Conservation (phyloP, 2,329 filamentous ascomycete species). For the Aspergillus cejpii region DNA sequence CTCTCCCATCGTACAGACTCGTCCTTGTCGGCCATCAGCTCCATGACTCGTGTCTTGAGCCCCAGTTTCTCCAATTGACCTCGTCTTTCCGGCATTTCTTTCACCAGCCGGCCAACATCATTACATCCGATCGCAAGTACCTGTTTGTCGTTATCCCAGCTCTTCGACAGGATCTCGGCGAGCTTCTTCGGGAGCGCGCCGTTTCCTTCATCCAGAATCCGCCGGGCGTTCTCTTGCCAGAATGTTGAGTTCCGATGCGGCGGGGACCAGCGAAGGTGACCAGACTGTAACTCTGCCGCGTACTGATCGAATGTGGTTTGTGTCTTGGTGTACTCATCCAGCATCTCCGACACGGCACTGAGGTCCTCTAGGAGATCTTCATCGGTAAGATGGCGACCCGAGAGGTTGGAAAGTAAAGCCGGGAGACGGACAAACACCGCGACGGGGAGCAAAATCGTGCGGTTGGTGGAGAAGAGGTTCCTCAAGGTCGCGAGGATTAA, state of each 20-base stretch:
- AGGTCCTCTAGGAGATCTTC: constrained; percentile 47
- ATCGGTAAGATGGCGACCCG: constrained; percentile 47
- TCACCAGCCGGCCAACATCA: constrained; percentile 81
- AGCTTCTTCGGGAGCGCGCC: constrained; percentile 72
- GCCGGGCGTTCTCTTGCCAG: constrained; percentile 85
- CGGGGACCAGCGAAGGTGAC: constrained; percentile 86
- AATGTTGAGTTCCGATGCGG: constrained; percentile 81
- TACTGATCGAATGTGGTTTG: constrained; percentile 63
- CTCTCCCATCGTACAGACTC: constrained; percentile 91
- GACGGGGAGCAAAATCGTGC: constrained; percentile 63
- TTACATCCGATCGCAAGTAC: constrained; percentile 90
- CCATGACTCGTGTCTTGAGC: constrained; percentile 82
- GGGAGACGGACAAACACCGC: constrained; percentile 81
- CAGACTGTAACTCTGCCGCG: constrained; percentile 74
- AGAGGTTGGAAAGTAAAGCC: constrained; percentile 52
- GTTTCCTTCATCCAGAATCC: constrained; percentile 76
- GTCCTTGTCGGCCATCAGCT: constrained; percentile 82
- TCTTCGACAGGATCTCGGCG: constrained; percentile 76
- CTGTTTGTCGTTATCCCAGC: constrained; percentile 75
- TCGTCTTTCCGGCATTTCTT: constrained; percentile 80
- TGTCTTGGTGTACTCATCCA: constrained; percentile 75
- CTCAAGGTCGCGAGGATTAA: constrained; percentile 81
- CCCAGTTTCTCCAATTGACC: constrained; percentile 73
- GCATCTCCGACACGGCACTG: constrained; percentile 52
- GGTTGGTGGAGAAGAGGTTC: constrained; percentile 75